phyloP scores from a whole-genome alignment of 768 basidiomycete genomes.

The Obba rivulosa region DNA sequence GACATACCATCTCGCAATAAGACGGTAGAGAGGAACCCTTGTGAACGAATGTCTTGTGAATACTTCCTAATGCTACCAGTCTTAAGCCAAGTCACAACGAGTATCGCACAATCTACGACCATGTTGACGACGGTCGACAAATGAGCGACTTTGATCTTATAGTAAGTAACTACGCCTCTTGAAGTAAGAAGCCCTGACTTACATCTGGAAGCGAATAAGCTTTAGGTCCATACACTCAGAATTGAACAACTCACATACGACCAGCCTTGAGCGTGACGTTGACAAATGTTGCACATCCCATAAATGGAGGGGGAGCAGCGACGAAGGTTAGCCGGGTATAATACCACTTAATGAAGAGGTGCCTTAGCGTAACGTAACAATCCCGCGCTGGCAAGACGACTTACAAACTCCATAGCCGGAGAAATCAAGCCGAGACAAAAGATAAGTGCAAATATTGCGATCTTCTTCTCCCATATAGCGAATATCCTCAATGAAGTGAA shows the following conservation, averaged over 20 bases:
- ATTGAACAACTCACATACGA: conserved; percentile 1
- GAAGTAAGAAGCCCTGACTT: too few species aligned
- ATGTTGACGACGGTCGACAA: not conserved
- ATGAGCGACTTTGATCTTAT: too few species aligned
- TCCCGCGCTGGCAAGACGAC: not conserved
- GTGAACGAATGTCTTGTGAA: not conserved
- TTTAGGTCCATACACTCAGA: not conserved
- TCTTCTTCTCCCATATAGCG: conserved; percentile 2
- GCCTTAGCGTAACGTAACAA: not conserved
- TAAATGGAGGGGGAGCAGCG: not conserved
- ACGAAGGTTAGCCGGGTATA: not conserved
- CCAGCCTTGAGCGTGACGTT: not conserved
- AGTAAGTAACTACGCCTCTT: too few species aligned
- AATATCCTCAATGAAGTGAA: conserved; percentile 5
- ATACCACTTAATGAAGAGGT: conserved; percentile 1
- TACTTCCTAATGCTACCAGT: not conserved
- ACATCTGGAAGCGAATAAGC: too few species aligned
- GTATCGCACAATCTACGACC: not conserved
- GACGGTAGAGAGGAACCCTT: not conserved
- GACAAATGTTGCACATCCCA: conserved; percentile 2
- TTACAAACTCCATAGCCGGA: not conserved
- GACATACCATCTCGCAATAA: not conserved
- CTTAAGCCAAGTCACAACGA: conserved; percentile 4
- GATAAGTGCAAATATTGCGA: not conserved
- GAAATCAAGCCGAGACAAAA: conserved; percentile 2